Percentiles rank a stretch among this genome's conserved stretches.
These are phyloP conservation scores for Boletus pseudopeckii DNA, from an alignment of 768 basidiomycete genomes.

Conservation along the genomic window DNA sequence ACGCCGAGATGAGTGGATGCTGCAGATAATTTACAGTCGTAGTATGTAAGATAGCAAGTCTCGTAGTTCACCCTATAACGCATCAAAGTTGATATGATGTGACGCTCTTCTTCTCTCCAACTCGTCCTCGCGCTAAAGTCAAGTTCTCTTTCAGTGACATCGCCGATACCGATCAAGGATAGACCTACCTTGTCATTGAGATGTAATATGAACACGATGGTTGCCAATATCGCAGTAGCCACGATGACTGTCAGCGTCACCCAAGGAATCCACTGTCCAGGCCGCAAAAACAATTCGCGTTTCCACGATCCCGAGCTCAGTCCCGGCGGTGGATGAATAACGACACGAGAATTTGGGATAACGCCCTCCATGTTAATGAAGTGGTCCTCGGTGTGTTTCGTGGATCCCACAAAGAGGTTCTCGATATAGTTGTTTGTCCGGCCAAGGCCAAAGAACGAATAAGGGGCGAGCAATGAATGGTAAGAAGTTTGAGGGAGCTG, in stretches of 20 bases:
- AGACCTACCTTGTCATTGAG: constrained; percentile 83
- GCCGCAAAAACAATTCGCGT: constrained; percentile 84
- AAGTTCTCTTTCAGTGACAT: constrained; percentile 1
- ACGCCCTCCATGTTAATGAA: constrained; percentile 95
- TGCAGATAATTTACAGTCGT: constrained; percentile 7
- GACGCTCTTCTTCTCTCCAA: constrained; percentile 80
- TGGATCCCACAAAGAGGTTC: constrained; percentile 94
- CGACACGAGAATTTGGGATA: constrained; percentile 94
- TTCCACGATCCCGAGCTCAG: constrained; percentile 64
- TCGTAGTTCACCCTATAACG: constrained; percentile 47
- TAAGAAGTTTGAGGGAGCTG: constrained; percentile 94
- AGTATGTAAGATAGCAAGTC: constrained; percentile 17
- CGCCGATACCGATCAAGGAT: neutral
- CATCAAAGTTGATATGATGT: constrained; percentile 98
- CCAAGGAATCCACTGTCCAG: constrained; percentile 97
- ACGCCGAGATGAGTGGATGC: neutral
- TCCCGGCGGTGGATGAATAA: constrained; percentile 77
- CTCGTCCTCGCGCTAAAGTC: constrained; percentile 83
- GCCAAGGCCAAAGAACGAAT: constrained; percentile 94
- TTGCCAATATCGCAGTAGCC: constrained; percentile 67
- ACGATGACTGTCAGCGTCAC: constrained; percentile 86
- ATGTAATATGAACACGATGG: constrained; percentile 84
- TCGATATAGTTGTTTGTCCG: constrained; percentile 99
- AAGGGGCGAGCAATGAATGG: constrained; percentile 85
- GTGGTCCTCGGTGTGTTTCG: constrained; percentile 65